Conservation (phyloP, 306 rosid genomes). For the Sicyos baderoa region DNA sequence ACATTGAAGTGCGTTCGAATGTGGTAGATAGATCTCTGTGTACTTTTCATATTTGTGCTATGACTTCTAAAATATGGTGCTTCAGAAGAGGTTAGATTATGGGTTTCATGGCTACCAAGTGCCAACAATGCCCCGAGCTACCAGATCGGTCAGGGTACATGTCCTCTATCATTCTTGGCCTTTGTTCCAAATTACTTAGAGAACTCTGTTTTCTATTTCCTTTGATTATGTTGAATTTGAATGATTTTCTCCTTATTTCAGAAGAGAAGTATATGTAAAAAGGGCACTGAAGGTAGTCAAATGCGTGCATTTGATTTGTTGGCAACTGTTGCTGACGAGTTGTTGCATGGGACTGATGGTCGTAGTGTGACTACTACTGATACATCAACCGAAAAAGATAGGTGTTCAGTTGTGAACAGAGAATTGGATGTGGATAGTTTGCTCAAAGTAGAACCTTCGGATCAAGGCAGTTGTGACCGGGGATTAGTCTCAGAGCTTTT, state of each 20-base stretch:
- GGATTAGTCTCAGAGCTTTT: too few species aligned
- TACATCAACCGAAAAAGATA: conserved; percentile 35
- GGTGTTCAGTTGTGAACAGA: conserved; percentile 21
- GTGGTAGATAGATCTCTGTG: conserved; percentile 20
- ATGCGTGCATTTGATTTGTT: conserved; percentile 77
- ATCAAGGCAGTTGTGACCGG: too few species aligned
- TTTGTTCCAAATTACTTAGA: conserved; percentile 16
- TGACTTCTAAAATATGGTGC: conserved; percentile 76
- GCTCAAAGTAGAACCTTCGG: conserved; percentile 24
- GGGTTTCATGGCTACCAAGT: conserved; percentile 69
- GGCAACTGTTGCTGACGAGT: conserved; percentile 74
- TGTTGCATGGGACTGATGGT: conserved; percentile 48
- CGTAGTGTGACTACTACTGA: conserved; percentile 35
- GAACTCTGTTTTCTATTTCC: conserved; percentile 4
- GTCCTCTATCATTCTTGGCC: conserved; percentile 16
- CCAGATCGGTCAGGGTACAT: conserved; percentile 70
- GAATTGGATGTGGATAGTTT: conserved; percentile 27
- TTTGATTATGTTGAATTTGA: conserved; percentile 17
- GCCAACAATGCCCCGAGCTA: conserved; percentile 54
- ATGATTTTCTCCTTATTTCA: conserved; percentile 26
- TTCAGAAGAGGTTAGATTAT: conserved; percentile 64
- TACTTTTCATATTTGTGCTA: conserved; percentile 37
- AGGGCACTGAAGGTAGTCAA: conserved; percentile 41
- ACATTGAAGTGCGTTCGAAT: neutral
- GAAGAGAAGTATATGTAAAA: conserved; percentile 38